A percentile compares a stretch with the other conserved stretches of the same genome.
Evolutionary conservation across 306 rosid genomes (phyloP).

Genomic region (barrel medic (Medicago truncatula)): MtrunA17r5.0-ANR NC_053049.1:47675501-47676000

Average conservation of each 20-base stretch:
- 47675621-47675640: slow-evolving; percentile 45
- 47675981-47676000: too few relatives aligned
- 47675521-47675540: too few relatives aligned
- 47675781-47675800: slow-evolving; percentile 52
- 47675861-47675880: slow-evolving; percentile 33
- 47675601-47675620: too few relatives aligned
- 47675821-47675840: slow-evolving; percentile 46
- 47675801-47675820: slow-evolving; percentile 38
- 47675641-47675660: slow-evolving; percentile 39
- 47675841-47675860: slow-evolving; percentile 48
- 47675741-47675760: slow-evolving; percentile 82
- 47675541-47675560: too few relatives aligned
- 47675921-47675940: too few relatives aligned
- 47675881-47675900: too few relatives aligned
- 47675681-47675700: slow-evolving; percentile 25
- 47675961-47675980: too few relatives aligned
- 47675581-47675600: neutral
- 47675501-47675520: too few relatives aligned
- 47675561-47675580: neutral
- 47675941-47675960: too few relatives aligned
- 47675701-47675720: slow-evolving; percentile 58
- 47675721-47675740: slow-evolving; percentile 66
- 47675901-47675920: too few relatives aligned
- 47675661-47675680: slow-evolving; percentile 32
- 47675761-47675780: slow-evolving; percentile 50